Base-by-base conservation (phyloP, 2,329 filamentous ascomycete genomes). In the Aureobasidium namibiae region DNA sequence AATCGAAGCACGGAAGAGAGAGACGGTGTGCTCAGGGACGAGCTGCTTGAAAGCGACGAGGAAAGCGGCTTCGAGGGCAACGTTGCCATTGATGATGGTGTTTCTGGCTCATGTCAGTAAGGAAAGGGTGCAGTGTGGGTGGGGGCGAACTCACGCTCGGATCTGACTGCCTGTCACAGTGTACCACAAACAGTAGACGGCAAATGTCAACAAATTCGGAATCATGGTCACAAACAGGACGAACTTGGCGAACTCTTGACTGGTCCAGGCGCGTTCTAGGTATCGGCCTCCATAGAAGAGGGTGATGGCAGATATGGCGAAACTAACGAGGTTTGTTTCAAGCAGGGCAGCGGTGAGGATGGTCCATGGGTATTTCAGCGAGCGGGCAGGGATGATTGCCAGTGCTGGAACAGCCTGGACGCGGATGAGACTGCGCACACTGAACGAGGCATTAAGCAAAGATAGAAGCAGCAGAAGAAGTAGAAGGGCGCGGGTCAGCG, bases 11-110 rank as follows among this genome's bases (percentile, higher is more conserved):
- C 88, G 88, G 77, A 96, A 92, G 61, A 99, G 83, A 4, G 92
- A 94, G 56, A 97, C 92, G 11, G 94, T 99, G 74, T 99, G 94
- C 63, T 96, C 92, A 23, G 94, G 94, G 36, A 97, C 88, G 52
- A 99, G 89, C 75, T 99, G 94, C 76, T 95, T 97, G 76, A 97
- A 96, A 58, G 92, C 90, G 67, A 97, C 90, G 62, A 99, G 88
- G 77, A 97, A 97, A 62, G 89, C 87, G 48, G 94, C 91, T 73
- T 96, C 92, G 60, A 96, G 80, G 16, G 92, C 86, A 63, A 96
- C 87, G 59, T 91, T 92, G 66, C 94, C 94, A 66, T 89, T 89
- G 69, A 97, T 89, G 63, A 89, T 87, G 46, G 88, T 91, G 48
- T 88, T 94, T 67, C 71, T 75, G 62, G 14, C 3, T n/a, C 16